Evolutionary conservation across 768 basidiomycete species (phyloP).

Genomic region (Heimioporus sp.): DNA sequence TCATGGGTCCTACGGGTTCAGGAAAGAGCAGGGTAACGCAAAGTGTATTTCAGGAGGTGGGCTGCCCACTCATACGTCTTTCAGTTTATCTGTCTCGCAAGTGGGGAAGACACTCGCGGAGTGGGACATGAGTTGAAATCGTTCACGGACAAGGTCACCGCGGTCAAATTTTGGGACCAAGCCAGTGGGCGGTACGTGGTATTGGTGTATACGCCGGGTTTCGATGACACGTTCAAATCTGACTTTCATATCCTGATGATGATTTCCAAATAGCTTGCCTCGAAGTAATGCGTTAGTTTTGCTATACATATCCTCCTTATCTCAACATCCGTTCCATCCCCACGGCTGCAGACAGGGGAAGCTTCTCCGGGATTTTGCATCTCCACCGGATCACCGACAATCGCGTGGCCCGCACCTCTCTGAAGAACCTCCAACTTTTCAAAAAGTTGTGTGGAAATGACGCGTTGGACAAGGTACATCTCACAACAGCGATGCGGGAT

Average conservation of each 20-base stretch:
- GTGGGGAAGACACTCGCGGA: background rate
- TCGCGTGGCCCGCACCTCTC: constrained; percentile 32
- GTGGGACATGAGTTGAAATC: constrained; percentile 10
- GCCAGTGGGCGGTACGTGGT: constrained; percentile 6
- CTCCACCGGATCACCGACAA: constrained; percentile 40
- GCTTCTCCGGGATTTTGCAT: constrained; percentile 35
- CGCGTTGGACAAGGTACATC: constrained; percentile 29
- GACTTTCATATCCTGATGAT: constrained; percentile 13
- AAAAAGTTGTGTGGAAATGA: constrained; percentile 23
- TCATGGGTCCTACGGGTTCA: constrained; percentile 22
- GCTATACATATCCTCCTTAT: background rate
- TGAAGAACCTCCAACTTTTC: constrained; percentile 36
- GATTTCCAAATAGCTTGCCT: constrained; percentile 16
- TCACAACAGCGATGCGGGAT: constrained; percentile 41
- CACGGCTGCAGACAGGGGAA: constrained; percentile 6
- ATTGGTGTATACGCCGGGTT: constrained; percentile 26
- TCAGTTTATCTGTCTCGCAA: constrained; percentile 11
- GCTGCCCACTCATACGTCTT: background rate
- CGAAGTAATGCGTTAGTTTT: background rate
- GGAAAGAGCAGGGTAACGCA: constrained; percentile 12
- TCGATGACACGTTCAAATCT: constrained; percentile 17
- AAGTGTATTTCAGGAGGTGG: too few species aligned
- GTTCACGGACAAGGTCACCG: constrained; percentile 4
- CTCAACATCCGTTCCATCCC: background rate
- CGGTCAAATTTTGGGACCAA: constrained; percentile 5